phyloP scores from a whole-genome alignment of 1,284 basidiomycete genomes.

The Hypsizygus ulmarius region DNA sequence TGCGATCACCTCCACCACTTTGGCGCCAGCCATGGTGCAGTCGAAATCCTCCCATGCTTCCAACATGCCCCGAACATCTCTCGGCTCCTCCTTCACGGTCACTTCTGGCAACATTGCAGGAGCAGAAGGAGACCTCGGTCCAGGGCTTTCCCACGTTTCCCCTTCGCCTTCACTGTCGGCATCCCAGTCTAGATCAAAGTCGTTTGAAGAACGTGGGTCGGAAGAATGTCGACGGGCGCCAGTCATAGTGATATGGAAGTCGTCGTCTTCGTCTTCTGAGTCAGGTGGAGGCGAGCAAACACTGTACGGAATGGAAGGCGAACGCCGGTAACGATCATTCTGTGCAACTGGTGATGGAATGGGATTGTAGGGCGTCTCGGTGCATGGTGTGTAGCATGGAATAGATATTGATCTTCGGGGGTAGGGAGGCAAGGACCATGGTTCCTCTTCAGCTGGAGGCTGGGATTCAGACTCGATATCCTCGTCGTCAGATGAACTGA shows the following conservation, averaged over 20 bases:
- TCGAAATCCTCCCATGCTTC: conserved; percentile 66
- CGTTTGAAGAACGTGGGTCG: conserved; percentile 22
- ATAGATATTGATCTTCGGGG: conserved; percentile 53
- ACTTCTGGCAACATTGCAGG: conserved; percentile 35
- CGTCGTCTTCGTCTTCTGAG: conserved; percentile 59
- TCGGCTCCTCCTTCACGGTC: conserved; percentile 56
- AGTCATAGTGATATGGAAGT: conserved; percentile 46
- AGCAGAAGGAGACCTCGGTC: conserved; percentile 55
- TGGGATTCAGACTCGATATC: conserved; percentile 13
- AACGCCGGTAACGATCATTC: conserved; percentile 42
- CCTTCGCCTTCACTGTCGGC: conserved; percentile 46
- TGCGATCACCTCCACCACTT: conserved; percentile 39
- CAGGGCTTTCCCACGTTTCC: conserved; percentile 58
- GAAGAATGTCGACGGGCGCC: conserved; percentile 33
- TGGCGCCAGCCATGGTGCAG: conserved; percentile 33
- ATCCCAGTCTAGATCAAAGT: conserved; percentile 31
- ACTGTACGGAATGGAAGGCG: conserved; percentile 52
- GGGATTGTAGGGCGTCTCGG: conserved; percentile 33
- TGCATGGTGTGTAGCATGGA: conserved; percentile 48
- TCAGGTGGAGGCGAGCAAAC: conserved; percentile 60
- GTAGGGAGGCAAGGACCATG: conserved; percentile 42
- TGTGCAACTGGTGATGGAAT: conserved; percentile 25
- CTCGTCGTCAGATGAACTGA: conserved; percentile 17
- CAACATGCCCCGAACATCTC: conserved; percentile 57
- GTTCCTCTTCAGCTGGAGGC: conserved; percentile 29